Evolutionary conservation across 768 basidiomycete genomes (phyloP).

Genomic region (Amyloporia xantha): DNA sequence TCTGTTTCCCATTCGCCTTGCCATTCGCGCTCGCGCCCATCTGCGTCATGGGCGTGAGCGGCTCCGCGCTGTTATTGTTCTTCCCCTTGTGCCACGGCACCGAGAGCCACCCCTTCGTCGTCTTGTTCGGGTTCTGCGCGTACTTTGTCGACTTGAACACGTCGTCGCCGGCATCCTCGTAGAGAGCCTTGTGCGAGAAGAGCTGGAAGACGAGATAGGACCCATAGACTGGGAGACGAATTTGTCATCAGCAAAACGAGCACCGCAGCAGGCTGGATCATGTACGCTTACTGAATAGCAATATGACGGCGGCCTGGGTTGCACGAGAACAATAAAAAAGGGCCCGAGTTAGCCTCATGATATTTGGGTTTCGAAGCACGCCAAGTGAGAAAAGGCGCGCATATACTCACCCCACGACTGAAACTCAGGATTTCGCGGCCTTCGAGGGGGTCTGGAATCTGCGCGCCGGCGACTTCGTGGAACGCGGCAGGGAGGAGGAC

Average conservation of each 20-base stretch:
- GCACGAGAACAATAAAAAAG: not conserved
- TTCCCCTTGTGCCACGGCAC: not conserved
- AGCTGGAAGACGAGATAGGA: slow-evolving; percentile 50
- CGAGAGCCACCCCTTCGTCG: slow-evolving; percentile 2
- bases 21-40: not conserved
- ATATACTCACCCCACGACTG: slow-evolving; percentile 42
- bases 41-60: slow-evolving; percentile 1
- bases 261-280: not conserved
- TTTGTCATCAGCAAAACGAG: not conserved
- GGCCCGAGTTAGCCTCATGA: not conserved
- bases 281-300: slow-evolving; percentile 40
- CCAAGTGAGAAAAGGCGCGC: not conserved
- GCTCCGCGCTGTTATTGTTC: slow-evolving; percentile 7
- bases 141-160: slow-evolving; percentile 22
- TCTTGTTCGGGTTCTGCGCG: not conserved
- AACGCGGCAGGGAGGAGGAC: slow-evolving; percentile 77
- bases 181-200: slow-evolving; percentile 49
- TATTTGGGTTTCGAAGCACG: not conserved
- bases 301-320: slow-evolving; percentile 45
- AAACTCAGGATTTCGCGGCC: slow-evolving; percentile 37
- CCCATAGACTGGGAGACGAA: slow-evolving; percentile 36
- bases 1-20: too few species aligned
- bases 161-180: slow-evolving; percentile 27
- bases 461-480: slow-evolving; percentile 41
- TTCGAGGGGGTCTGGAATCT: slow-evolving; percentile 28